Conservation (phyloP, 192 early-diverging fungal species). For the Linnemannia exigua region DNA sequence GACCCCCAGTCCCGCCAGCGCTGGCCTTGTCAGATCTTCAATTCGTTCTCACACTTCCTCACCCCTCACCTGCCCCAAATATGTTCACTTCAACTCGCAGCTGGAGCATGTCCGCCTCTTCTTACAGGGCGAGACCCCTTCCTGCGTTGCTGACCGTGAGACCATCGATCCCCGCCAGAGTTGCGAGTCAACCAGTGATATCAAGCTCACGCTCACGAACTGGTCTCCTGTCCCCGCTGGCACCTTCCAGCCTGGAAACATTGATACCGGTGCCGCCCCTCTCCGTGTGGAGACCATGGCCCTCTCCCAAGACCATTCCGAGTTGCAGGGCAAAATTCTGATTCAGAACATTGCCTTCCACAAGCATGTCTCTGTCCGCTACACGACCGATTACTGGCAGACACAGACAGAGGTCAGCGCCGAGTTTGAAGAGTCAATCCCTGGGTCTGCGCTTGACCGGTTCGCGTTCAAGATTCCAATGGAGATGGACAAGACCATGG, state of each 20-base stretch:
- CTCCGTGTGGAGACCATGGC: slow-evolving; percentile 72
- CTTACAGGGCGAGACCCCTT: slow-evolving; percentile 76
- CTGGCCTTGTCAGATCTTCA: slow-evolving; percentile 12
- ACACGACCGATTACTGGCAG: slow-evolving; percentile 88
- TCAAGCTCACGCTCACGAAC: slow-evolving; percentile 55
- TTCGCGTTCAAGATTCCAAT: slow-evolving; percentile 76
- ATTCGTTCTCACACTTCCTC: slow-evolving; percentile 45
- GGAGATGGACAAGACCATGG: slow-evolving; percentile 49
- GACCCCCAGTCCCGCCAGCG: slow-evolving; percentile 5
- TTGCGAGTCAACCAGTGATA: slow-evolving; percentile 35
- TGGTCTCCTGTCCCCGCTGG: slow-evolving; percentile 42
- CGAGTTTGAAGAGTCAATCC: slow-evolving; percentile 70
- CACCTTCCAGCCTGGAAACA: slow-evolving; percentile 36
- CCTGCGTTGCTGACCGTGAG: slow-evolving; percentile 59
- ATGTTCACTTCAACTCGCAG: slow-evolving; percentile 77
- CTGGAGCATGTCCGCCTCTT: slow-evolving; percentile 81
- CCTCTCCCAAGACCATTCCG: slow-evolving; percentile 64
- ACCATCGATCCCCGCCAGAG: slow-evolving; percentile 37
- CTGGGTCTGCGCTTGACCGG: slow-evolving; percentile 75
- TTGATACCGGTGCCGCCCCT: slow-evolving; percentile 51
- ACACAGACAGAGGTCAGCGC: slow-evolving; percentile 77
- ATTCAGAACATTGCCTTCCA: slow-evolving; percentile 91
- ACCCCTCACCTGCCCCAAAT: slow-evolving; percentile 65
- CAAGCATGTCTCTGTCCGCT: slow-evolving; percentile 85
- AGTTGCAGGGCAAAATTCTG: slow-evolving; percentile 75